Evolutionary conservation across 1,284 basidiomycete genomes (phyloP), one percentile per base, ranked within the genome.

Genomic region (Ceratorhiza oryzae-sativae): DNA sequence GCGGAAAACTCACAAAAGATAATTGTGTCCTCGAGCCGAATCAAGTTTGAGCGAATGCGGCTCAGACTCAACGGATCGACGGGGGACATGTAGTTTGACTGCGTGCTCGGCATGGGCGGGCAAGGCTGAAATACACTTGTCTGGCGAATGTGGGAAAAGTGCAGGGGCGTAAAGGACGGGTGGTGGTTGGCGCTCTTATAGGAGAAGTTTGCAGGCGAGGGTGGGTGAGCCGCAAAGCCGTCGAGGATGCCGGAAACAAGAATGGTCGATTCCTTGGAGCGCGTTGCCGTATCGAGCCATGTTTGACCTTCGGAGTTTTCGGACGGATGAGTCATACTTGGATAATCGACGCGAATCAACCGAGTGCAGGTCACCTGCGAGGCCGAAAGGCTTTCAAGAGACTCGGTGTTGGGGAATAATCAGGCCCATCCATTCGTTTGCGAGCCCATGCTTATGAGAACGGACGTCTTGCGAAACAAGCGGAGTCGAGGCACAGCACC

Each of bases 11-110:
- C 63, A 84, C 84, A 79, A 79, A 99, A 99, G 79, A 98, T 97
- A 83, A 99, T 99, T 23, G 97, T 99, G 77, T 99, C 97, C 79
- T 99, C 97, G 23, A 99, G 88, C 20, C 97, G 87, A 75, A 87
- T 90, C 18, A 99, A 85, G 68, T 95, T 91, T 20, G 89, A 88
- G 72, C 97, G 86, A 77, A 99, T 98, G 72, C 88, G 86, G 71
- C 94, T 90, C 30, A 97, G 84, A 27, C 90, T 92, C 27, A 98
- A 86, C 9, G 95, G 91, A 78, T 95, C 89, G 49, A 86, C 85
- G 36, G 84, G 84, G 73, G 87, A 82, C 79, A 89, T 88, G 76
- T 90, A 91, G 78, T 93, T 93, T 51, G 88, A 88, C 75, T 73
- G 71, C 60, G 73, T 75, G 34, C 46, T 55, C 15, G 71, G 65